phyloP scores from a whole-genome alignment of 176 grass and related monocot genomes.

The Puccinellia tenuiflora region DNA sequence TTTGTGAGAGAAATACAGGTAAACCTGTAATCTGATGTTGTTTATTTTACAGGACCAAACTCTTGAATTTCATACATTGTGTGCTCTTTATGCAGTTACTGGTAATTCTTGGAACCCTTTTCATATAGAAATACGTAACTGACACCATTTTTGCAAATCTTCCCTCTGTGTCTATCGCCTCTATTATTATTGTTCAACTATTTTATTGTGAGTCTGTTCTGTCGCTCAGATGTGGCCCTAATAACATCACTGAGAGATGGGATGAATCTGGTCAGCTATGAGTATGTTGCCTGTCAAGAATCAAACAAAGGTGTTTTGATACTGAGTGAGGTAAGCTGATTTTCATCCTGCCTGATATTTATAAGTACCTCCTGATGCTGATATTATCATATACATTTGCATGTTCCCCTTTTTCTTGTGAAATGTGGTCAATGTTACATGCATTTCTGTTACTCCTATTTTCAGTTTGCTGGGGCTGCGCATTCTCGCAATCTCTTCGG shows the following conservation, averaged over 20 bases:
- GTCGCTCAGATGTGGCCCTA: slow-evolving; percentile 75
- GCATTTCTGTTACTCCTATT: slow-evolving; percentile 11
- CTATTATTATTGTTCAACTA: not conserved
- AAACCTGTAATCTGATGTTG: not conserved
- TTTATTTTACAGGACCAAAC: slow-evolving; percentile 63
- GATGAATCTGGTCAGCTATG: slow-evolving; percentile 99
- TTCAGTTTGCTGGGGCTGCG: slow-evolving; percentile 94
- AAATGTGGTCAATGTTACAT: not conserved
- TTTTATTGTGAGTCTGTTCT: not conserved
- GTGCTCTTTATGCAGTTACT: slow-evolving; percentile 93
- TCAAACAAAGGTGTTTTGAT: slow-evolving; percentile 95
- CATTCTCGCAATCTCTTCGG: slow-evolving; percentile 92
- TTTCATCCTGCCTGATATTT: not conserved
- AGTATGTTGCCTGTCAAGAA: slow-evolving; percentile 91
- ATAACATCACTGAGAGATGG: slow-evolving; percentile 94
- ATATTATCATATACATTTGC: not conserved
- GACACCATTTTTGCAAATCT: not conserved
- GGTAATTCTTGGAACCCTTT: slow-evolving; percentile 37
- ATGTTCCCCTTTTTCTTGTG: not conserved
- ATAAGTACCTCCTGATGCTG: not conserved
- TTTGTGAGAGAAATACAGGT: not conserved
- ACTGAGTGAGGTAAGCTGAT: slow-evolving; percentile 71
- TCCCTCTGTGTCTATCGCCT: not conserved
- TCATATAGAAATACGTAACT: not conserved
- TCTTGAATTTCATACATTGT: slow-evolving; percentile 72